Evolutionary conservation across 352 stramenopile genomes (phyloP).

Genomic region (Pythium plurisporium): DNA sequence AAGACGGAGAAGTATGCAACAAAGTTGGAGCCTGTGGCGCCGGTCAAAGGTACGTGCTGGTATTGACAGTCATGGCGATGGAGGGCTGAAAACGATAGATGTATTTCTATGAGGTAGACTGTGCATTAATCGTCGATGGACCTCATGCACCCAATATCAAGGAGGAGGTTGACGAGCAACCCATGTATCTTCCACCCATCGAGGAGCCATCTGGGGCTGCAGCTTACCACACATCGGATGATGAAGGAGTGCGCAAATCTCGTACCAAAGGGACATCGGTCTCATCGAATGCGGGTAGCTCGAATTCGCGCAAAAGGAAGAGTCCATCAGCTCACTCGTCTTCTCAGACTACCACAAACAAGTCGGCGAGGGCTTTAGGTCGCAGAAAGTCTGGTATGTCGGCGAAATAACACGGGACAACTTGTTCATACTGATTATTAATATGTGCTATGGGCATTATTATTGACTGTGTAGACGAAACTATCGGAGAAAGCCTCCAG

Average conservation of each 20-base stretch:
- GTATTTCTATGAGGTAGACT: background rate
- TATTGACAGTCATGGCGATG: background rate
- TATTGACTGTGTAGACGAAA: too few species aligned
- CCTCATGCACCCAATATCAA: slow-evolving; percentile 7
- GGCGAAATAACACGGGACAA: background rate
- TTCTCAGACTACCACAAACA: background rate
- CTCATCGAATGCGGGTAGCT: background rate
- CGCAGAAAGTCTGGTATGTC: background rate
- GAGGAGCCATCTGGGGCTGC: background rate
- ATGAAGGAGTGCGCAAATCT: background rate
- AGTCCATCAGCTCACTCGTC: background rate
- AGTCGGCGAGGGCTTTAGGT: background rate
- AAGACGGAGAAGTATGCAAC: too few species aligned
- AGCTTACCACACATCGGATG: background rate
- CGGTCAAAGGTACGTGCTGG: background rate
- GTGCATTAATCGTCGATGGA: background rate
- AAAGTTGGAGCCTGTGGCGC: background rate
- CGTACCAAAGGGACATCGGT: background rate
- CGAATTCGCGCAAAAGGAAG: background rate
- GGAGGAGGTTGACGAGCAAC: background rate
- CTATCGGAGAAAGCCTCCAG: too few species aligned
- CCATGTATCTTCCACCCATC: background rate
- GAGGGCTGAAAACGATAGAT: background rate
- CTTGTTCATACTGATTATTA: too few species aligned
- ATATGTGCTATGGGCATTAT: too few species aligned